Evolutionary conservation across 2,329 filamentous ascomycete genomes (phyloP).

Genomic region (Aspergillus tubingensis): DNA sequence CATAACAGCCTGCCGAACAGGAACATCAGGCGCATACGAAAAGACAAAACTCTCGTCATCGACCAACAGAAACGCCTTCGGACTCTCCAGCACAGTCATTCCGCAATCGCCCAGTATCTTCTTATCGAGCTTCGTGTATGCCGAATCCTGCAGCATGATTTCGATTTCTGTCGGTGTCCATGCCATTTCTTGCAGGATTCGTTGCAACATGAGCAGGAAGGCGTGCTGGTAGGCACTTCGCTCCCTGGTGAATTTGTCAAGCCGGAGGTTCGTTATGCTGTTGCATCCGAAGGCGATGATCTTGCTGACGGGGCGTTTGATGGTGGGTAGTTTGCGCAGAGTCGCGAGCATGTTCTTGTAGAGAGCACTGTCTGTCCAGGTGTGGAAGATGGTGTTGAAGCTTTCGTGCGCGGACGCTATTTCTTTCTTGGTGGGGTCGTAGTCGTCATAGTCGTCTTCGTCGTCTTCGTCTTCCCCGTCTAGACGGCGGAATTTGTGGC

Average conservation of each 20-base stretch:
- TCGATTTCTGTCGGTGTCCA: neutral
- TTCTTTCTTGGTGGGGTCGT: too few relatives aligned
- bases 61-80: slow-evolving; percentile 33
- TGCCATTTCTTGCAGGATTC: neutral
- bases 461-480: too few relatives aligned
- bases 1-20: slow-evolving; percentile 37
- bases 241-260: neutral
- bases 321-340: neutral
- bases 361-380: neutral
- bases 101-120: slow-evolving; percentile 5
- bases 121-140: slow-evolving; percentile 16
- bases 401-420: too few relatives aligned
- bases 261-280: neutral
- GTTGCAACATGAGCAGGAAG: slow-evolving; percentile 3
- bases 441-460: too few relatives aligned
- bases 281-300: slow-evolving; percentile 6
- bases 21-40: slow-evolving; percentile 26
- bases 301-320: slow-evolving; percentile 3
- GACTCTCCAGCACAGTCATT: slow-evolving; percentile 17
- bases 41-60: slow-evolving; percentile 36
- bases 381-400: neutral
- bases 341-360: neutral
- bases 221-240: slow-evolving; percentile 12
- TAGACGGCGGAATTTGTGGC: too few relatives aligned
- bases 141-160: slow-evolving; percentile 18